Base-by-base conservation (phyloP, 371 early-diverging fungal genomes). In the Mortierella polycephala region DNA sequence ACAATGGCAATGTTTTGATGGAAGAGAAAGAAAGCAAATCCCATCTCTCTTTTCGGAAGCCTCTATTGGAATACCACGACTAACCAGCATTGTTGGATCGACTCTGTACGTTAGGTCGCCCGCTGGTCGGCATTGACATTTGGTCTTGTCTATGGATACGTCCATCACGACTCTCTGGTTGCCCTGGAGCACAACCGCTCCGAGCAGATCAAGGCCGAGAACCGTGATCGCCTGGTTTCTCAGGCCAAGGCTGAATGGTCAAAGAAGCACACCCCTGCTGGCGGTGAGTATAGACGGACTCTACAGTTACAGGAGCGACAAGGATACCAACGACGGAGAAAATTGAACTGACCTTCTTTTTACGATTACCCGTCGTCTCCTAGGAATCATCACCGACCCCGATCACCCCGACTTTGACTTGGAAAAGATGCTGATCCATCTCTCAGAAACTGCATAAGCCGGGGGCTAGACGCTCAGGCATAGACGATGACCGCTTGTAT, bases 41-140 rank as follows among this genome's bases (percentile, higher is more conserved):
- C 52, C 40, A 30, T 21, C 3, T 37, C 7, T 41, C 41, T 14
- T 42, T 42, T 41, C 45, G 30, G 30, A 30, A 30, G 30, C 4
- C 30, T 30, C 30, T 30, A 4, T 30, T 30, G 30, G 30, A 4
- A 30, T 30, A 30, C 30, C 30, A 30, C 30, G 30, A 30, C 30
- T 30, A 30, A 30, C 4, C 30, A 30, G 30, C 4, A 6, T 21
- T 10, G 23, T 16, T 55, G 37, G 7, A 5, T 44, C 42, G 21
- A 14, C 16, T n/a, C 39, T 49, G 11, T 37, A 10, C 21, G 1
- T 47, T 80, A 90, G 91, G 89, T 91, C 82, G 89, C 87, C 81
- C 91, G 92, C 82, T 91, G 90, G 89, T 89, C 87, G 65, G 90
- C 87, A 63, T 84, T 90, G 67, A 89, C 85, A 63, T 82, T 84